phyloP scores from a whole-genome alignment of 371 early-diverging fungal species.

The Haplosporangium sp. region DNA sequence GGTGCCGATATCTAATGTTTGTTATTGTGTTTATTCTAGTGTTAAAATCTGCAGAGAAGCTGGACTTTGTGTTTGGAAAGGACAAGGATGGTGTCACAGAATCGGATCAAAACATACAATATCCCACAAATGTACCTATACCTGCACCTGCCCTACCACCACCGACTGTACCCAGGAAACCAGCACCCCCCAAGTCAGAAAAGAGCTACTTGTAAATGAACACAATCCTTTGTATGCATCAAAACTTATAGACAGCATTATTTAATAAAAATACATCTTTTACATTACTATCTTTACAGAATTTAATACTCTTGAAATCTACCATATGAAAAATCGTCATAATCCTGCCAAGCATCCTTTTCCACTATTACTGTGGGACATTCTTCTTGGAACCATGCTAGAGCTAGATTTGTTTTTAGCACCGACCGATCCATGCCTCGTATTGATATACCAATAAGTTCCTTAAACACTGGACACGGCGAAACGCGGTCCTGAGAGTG shows the following conservation, averaged over 20 bases:
- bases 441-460: slow-evolving; percentile 16
- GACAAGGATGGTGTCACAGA: background rate
- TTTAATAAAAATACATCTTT: background rate
- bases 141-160: slow-evolving; percentile 6
- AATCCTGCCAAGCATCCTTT: background rate
- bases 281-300: background rate
- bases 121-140: background rate
- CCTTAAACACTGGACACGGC: slow-evolving; percentile 16
- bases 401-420: background rate
- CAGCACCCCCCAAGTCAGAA: slow-evolving; percentile 38
- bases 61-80: slow-evolving; percentile 19
- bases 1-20: too few relatives aligned
- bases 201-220: slow-evolving; percentile 32
- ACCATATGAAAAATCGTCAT: slow-evolving; percentile 6
- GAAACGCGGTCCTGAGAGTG: background rate
- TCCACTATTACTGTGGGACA: slow-evolving; percentile 6
- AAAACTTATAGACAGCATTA: background rate
- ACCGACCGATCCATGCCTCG: background rate
- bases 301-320: slow-evolving; percentile 9
- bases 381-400: slow-evolving; percentile 15
- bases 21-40: slow-evolving; percentile 6
- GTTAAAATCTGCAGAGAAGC: slow-evolving; percentile 22
- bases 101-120: background rate
- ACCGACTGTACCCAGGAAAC: slow-evolving; percentile 32
- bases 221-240: background rate